Base-by-base conservation (phyloP, 768 basidiomycete genomes). In the Ramaria rubella region DNA sequence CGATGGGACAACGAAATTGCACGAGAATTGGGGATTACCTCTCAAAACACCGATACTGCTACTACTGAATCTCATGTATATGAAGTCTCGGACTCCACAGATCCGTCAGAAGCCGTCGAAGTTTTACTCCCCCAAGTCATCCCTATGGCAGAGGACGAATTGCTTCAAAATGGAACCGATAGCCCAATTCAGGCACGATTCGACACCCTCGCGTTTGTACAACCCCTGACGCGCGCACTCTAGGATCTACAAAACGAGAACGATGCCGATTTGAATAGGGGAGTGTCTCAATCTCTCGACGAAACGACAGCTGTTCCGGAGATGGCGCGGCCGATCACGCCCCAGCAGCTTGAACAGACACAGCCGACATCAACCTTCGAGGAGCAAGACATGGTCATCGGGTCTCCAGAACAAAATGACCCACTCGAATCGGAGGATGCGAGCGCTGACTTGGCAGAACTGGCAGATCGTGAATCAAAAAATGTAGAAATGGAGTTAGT, bases 1-100 rank as follows among this genome's bases (percentile, higher is more conserved):
- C 68, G 70, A 52, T 82, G 83, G 80, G 86, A 87, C 62, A 73
- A 75, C 49, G 71, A 70, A 61, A 78, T 86, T 17, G 69, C 63
- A 58, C 64, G 65, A 56, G 62, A 74, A 60, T 65, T 72, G 64
- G 55, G 55, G 8, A 56, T 56, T 33, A 29, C 43, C 19, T 23
- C 45, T 30, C 42, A 56, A 48, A 48, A 14, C 46, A n/a, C 11
- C n/a, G 21, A 19, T 24, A 30, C 46, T 27, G 24, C 45, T 24
- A 17, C 29, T 27, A 30, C 46, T 27, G n/a, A 48, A 14, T 30
- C n/a, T 48, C 46, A 30, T 4, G 6, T 24, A 48, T 30, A 30
- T 17, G 29, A 26, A 15, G 29, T 1, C 24, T 48, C 26, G 40
- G 14, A n/a, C n/a, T 3, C 36, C 12, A 12, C 36, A 2, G 2